Base-by-base conservation (phyloP, 106 monocot genomes). In the Platanthera zijinensis region DNA sequence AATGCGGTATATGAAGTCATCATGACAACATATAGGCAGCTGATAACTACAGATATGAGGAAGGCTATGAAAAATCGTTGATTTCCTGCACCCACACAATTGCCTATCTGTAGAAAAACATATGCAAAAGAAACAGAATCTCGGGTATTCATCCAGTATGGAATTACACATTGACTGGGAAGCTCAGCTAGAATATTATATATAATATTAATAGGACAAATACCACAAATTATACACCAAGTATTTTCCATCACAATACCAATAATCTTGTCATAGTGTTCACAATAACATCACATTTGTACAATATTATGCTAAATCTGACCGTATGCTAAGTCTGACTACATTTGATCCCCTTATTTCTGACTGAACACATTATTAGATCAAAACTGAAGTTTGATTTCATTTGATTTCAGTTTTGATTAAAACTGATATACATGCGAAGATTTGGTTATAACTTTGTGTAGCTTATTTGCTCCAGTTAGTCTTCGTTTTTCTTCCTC, bases 71-170 rank as follows among this genome's bases (percentile, higher is more conserved):
- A 96, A 74, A 57, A 76, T 10, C 82, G 84, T 77, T 96, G 96
- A 81, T 96, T 96, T 74, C 78, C 84, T 57, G 88, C 90, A 67
- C 96, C 96, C 50, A 96, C 96, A 84, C 96, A 96, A 76, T 96
- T 96, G 52, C 90, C 90, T 59, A 96, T 96, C 96, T 96, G 92
- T 81, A 83, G 8, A 78, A 56, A 79, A 57, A 14, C 14, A 53
- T 45, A 12, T 15, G 69, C 45, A 59, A 73, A 32, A 80, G 66
- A 9, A 73, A 45, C 70, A 66, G 1, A 9, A 30, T 30, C 66
- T 66, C 32, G 32, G 2, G 28, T 25, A 62, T 10, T 64, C 64
- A 32, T 10, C 32, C 32, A 66, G 66, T 8, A 66, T 32, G 13
- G 32, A 66, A 13, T 32, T 66, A 32, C 28, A 66, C 30, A 66